phyloP scores from a whole-genome alignment of 179 eudicot genomes.

The Patellifolia procumbens region DNA sequence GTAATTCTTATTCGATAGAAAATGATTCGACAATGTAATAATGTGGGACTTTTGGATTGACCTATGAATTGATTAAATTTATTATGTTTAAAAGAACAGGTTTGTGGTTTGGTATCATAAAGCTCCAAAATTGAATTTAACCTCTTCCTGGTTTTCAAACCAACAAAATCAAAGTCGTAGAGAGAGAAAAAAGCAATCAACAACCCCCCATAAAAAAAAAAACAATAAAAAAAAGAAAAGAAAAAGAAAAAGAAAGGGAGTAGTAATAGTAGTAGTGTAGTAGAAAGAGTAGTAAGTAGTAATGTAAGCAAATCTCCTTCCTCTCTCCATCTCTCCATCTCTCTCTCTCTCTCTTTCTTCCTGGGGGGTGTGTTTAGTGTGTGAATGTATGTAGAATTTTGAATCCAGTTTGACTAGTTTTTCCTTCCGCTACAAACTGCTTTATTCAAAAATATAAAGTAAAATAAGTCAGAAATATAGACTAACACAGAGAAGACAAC shows the following conservation, averaged over 20 bases:
- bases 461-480: neutral
- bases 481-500: constrained; percentile 10
- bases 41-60: constrained; percentile 17
- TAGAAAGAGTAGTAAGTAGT: too few species aligned
- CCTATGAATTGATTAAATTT: constrained; percentile 2
- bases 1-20: neutral
- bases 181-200: neutral
- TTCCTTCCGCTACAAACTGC: constrained; percentile 1
- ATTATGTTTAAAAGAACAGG: too few species aligned
- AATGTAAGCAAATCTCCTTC: neutral
- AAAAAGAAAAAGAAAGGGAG: neutral
- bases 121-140: constrained; percentile 22
- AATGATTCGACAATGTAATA: neutral
- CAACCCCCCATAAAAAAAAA: neutral
- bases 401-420: constrained; percentile 35
- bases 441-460: neutral
- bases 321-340: constrained; percentile 18
- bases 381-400: constrained; percentile 24
- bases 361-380: constrained; percentile 3
- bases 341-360: constrained; percentile 8
- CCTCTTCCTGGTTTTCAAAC: constrained; percentile 19
- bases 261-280: too few species aligned
- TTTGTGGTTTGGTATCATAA: too few species aligned
- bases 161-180: constrained; percentile 15
- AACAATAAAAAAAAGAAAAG: neutral